Percentiles rank a stretch among this genome's conserved stretches.
Evolutionary conservation across 441 rosid genomes (phyloP).

Genomic region (Euphorbia celastroides): DNA sequence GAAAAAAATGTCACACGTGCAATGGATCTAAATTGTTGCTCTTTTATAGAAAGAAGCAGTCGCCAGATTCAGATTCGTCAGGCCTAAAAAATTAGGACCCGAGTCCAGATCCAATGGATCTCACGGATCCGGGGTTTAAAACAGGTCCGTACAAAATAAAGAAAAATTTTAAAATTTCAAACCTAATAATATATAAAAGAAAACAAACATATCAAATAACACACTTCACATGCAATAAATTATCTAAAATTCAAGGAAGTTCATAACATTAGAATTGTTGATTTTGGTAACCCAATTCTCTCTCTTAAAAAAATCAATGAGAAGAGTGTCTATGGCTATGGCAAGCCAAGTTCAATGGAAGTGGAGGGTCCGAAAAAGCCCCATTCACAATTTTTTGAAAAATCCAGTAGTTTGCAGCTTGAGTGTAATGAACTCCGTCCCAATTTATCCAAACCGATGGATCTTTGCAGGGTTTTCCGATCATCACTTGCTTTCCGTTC

Average conservation of each 20-base stretch:
- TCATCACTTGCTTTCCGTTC: constrained; percentile 40
- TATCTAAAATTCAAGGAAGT: neutral
- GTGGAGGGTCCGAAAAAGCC: constrained; percentile 38
- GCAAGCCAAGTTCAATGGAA: constrained; percentile 43
- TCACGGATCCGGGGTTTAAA: too few relatives aligned
- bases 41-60: too few relatives aligned
- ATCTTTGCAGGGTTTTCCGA: constrained; percentile 51
- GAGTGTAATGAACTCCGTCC: constrained; percentile 79
- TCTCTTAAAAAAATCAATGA: neutral
- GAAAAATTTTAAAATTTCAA: too few relatives aligned
- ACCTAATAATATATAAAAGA: neutral
- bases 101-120: too few relatives aligned
- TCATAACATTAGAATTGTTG: neutral
- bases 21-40: too few relatives aligned
- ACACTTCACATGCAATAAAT: neutral
- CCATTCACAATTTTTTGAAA: constrained; percentile 44
- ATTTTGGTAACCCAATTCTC: too few relatives aligned
- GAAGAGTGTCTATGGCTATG: constrained; percentile 15
- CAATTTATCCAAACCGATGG: constrained; percentile 50
- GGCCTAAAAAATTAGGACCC: too few relatives aligned
- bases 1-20: neutral
- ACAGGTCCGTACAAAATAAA: too few relatives aligned
- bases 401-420: constrained; percentile 62
- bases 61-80: too few relatives aligned
- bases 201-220: neutral